Conservation (phyloP, 2,329 filamentous ascomycete species). For the Orbilia blumenaviensis region DNA sequence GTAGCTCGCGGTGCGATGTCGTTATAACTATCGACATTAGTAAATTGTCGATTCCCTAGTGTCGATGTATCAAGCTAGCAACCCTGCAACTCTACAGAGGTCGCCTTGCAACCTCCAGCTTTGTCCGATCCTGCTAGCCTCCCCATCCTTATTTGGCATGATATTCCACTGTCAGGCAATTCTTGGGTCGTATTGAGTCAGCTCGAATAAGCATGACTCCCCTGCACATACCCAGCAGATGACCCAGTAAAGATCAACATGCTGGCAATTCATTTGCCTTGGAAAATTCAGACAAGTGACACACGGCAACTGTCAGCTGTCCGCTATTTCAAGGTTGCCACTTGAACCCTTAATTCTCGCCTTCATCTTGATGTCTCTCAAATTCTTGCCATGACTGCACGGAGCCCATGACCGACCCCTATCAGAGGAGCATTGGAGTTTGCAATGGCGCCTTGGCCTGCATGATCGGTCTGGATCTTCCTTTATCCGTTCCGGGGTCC, state of each 20-base stretch:
- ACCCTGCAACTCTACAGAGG: slow-evolving; percentile 6
- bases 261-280: slow-evolving; percentile 14
- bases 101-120: neutral
- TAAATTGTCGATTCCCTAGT: slow-evolving; percentile 9
- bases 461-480: slow-evolving; percentile 54
- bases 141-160: slow-evolving; percentile 1
- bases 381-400: slow-evolving; percentile 14
- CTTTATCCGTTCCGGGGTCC: slow-evolving; percentile 52
- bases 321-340: neutral
- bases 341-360: neutral
- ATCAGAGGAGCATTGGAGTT: neutral
- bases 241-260: slow-evolving; percentile 25
- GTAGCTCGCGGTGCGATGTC: slow-evolving; percentile 17
- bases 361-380: neutral
- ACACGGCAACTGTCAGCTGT: slow-evolving; percentile 39
- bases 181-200: slow-evolving; percentile 19
- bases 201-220: slow-evolving; percentile 9
- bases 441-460: slow-evolving; percentile 44
- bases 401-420: slow-evolving; percentile 32
- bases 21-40: slow-evolving; percentile 12
- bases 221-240: slow-evolving; percentile 6
- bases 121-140: neutral
- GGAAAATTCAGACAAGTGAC: slow-evolving; percentile 28
- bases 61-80: slow-evolving; percentile 1
- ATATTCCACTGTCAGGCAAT: slow-evolving; percentile 15